A percentile compares a stretch with the other conserved stretches of the same genome.
These are phyloP conservation scores for Camellia sinensis DNA, from an alignment of 148 eudicot genomes.

Conservation along the genomic window DNA sequence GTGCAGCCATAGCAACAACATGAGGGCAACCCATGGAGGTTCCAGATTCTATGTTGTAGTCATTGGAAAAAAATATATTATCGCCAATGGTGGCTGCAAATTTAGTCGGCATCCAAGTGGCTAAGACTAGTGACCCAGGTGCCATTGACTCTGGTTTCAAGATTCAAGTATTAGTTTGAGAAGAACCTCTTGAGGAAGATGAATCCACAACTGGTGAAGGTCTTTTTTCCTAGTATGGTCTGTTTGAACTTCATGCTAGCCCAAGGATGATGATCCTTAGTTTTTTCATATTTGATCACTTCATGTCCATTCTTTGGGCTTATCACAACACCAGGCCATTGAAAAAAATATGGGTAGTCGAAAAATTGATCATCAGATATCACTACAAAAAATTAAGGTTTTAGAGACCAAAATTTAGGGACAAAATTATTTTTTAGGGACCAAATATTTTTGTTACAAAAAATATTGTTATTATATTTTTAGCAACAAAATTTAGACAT, in stretches of 20 bases:
- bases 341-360: neutral
- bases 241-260: conserved; percentile 7
- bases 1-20: conserved; percentile 15
- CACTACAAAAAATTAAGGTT: too few species aligned
- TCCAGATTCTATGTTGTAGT: neutral
- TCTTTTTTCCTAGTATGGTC: neutral
- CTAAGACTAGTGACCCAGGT: neutral
- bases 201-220: neutral
- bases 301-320: neutral
- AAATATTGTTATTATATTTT: too few species aligned
- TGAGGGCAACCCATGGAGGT: conserved; percentile 19
- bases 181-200: conserved; percentile 7
- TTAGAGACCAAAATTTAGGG: too few species aligned
- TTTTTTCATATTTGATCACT: neutral
- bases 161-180: neutral
- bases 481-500: too few species aligned
- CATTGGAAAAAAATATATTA: neutral
- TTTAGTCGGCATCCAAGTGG: conserved; percentile 5
- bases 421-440: too few species aligned
- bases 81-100: neutral
- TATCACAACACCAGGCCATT: conserved; percentile 12
- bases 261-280: neutral
- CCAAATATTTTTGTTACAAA: conserved; percentile 9
- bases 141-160: conserved; percentile 11
- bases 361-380: neutral